Evolutionary conservation across 1,139 yeast genomes (phyloP).

Genomic region (Kodamaea plutei): DNA sequence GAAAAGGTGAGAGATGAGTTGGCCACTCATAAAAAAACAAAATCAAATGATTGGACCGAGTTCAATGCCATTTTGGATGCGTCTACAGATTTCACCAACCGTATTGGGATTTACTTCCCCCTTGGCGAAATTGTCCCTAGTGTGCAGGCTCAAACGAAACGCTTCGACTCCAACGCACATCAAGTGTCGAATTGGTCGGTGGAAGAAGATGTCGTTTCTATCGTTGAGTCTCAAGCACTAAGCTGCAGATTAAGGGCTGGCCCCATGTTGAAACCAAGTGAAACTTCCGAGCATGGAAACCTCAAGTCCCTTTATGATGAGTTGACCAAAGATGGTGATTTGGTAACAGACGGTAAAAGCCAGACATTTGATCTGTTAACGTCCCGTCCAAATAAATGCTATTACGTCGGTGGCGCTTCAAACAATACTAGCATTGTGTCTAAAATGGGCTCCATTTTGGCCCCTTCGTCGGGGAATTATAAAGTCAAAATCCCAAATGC

Average conservation of each 20-base stretch:
- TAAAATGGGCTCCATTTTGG: conserved; percentile 68
- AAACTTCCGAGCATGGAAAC: conserved; percentile 4
- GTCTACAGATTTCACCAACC: conserved; percentile 33
- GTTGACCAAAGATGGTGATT: conserved; percentile 32
- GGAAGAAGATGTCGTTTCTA: conserved; percentile 69
- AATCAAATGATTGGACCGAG: conserved; percentile 60
- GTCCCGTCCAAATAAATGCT: conserved; percentile 64
- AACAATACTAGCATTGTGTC: conserved; percentile 62
- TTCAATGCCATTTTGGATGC: conserved; percentile 55
- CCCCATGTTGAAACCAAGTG: conserved; percentile 48
- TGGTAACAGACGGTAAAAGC: conserved; percentile 47
- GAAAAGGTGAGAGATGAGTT: conserved; percentile 67
- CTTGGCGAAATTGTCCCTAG: conserved; percentile 87
- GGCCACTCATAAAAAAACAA: too few species aligned
- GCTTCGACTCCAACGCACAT: conserved; percentile 26
- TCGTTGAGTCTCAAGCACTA: conserved; percentile 82
- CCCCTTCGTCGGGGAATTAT: conserved; percentile 59
- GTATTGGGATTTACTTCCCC: conserved; percentile 81
- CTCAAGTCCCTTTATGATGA: conserved; percentile 20
- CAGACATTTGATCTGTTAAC: conserved; percentile 42
- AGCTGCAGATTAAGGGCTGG: conserved; percentile 78
- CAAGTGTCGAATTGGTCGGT: conserved; percentile 32
- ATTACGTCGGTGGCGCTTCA: conserved; percentile 87
- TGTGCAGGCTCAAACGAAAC: conserved; percentile 54
- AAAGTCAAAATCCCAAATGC: conserved; percentile 81